Evolutionary conservation across 306 rosid genomes (phyloP).

Genomic region (Prunus campanulata): DNA sequence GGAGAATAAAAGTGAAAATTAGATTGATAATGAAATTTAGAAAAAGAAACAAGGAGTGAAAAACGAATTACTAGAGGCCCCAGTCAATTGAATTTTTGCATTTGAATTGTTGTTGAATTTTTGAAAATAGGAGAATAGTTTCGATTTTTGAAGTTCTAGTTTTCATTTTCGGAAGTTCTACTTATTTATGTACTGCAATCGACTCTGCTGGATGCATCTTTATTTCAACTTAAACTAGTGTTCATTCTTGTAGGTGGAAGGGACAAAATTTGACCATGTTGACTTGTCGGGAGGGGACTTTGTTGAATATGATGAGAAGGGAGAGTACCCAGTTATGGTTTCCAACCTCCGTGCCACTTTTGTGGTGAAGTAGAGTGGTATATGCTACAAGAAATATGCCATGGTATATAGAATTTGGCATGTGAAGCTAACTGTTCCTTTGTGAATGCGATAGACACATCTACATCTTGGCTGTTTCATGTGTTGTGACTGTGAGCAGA

Average conservation of each 20-base stretch:
- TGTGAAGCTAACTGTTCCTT: constrained; percentile 19
- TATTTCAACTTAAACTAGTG: constrained; percentile 3
- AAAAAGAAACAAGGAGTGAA: background rate
- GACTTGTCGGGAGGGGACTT: constrained; percentile 75
- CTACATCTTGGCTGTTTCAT: constrained; percentile 17
- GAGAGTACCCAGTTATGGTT: constrained; percentile 84
- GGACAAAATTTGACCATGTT: constrained; percentile 67
- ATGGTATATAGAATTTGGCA: constrained; percentile 16
- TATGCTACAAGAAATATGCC: background rate
- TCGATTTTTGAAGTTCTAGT: background rate
- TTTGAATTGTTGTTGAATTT: background rate
- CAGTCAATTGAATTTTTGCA: background rate
- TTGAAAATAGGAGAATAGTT: background rate
- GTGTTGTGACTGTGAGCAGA: background rate
- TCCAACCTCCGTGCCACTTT: constrained; percentile 60
- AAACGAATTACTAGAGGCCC: background rate
- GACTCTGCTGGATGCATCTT: background rate
- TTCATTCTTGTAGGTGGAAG: constrained; percentile 49
- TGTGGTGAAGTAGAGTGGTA: constrained; percentile 50
- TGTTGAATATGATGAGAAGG: constrained; percentile 88
- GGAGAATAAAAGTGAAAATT: background rate
- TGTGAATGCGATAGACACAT: constrained; percentile 16
- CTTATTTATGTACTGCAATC: background rate
- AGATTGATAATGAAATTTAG: background rate
- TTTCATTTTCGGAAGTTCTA: background rate